These are phyloP conservation scores for Eucalyptus camaldulensis DNA, from an alignment of 345 rosid species.

Conservation along the genomic window DNA sequence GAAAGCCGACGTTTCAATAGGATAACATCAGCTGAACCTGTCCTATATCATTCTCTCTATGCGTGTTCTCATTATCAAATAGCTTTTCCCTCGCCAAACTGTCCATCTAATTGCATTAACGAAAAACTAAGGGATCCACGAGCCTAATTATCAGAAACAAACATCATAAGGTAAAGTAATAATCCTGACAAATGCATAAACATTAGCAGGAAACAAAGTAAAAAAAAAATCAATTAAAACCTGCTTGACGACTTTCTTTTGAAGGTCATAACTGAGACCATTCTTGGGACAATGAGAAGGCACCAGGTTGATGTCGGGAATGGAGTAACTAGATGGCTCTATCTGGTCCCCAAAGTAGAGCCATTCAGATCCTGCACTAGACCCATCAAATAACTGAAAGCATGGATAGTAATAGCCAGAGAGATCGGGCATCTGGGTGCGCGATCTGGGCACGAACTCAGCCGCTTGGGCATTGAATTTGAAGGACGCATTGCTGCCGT, in stretches of 20 bases:
- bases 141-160: not conserved
- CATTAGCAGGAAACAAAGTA: not conserved
- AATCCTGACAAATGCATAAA: not conserved
- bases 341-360: slow-evolving; percentile 54
- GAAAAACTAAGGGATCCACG: not conserved
- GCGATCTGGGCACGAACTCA: slow-evolving; percentile 71
- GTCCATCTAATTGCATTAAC: not conserved
- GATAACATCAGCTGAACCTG: not conserved
- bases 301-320: slow-evolving; percentile 30
- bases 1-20: not conserved
- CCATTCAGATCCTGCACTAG: slow-evolving; percentile 60
- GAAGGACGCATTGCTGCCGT: slow-evolving; percentile 17
- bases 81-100: not conserved
- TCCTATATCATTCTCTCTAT: not conserved
- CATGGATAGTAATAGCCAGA: slow-evolving; percentile 68
- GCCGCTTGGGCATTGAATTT: slow-evolving; percentile 92
- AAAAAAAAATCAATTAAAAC: slow-evolving; percentile 3
- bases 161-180: not conserved
- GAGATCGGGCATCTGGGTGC: slow-evolving; percentile 14
- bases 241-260: slow-evolving; percentile 82
- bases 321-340: slow-evolving; percentile 36
- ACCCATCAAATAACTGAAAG: slow-evolving; percentile 37
- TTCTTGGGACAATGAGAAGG: slow-evolving; percentile 32
- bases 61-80: not conserved
- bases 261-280: slow-evolving; percentile 64